Conservation (phyloP, 352 stramenopile species). For the Phytophthora crassamura region DNA sequence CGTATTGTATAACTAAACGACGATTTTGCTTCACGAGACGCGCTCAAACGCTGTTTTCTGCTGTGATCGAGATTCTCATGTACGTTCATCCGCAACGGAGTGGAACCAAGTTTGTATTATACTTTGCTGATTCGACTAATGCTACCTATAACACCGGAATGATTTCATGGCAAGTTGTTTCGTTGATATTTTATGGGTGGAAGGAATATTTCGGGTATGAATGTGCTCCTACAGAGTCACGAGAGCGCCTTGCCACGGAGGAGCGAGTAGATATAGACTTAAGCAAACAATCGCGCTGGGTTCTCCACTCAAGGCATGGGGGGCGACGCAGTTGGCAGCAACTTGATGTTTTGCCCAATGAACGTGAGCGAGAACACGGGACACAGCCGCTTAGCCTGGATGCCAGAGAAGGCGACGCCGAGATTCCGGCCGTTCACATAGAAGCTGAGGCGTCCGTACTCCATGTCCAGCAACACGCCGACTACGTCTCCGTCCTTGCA, state of each 20-base stretch:
- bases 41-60: too few species aligned
- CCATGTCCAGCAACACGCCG: constrained; percentile 79
- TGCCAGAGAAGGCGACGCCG: constrained; percentile 72
- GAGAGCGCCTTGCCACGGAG: constrained; percentile 11
- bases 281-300: constrained; percentile 17
- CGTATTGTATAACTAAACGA: too few species aligned
- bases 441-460: constrained; percentile 75
- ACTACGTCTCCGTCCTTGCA: constrained; percentile 81
- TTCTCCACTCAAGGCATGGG: constrained; percentile 42
- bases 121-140: too few species aligned
- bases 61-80: too few species aligned
- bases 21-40: too few species aligned
- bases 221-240: constrained; percentile 10
- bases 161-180: constrained; percentile 15
- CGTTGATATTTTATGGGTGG: constrained; percentile 28
- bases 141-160: constrained; percentile 22
- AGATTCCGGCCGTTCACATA: constrained; percentile 82
- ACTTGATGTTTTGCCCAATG: constrained; percentile 68
- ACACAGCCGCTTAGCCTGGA: constrained; percentile 64
- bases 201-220: constrained; percentile 18
- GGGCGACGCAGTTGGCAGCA: constrained; percentile 62
- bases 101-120: too few species aligned
- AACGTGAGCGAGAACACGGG: constrained; percentile 78
- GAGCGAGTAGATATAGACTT: constrained; percentile 15
- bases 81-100: too few species aligned